Base-by-base conservation (phyloP, 2,329 filamentous ascomycete species). In the Davidsoniella neocaledoniae region DNA sequence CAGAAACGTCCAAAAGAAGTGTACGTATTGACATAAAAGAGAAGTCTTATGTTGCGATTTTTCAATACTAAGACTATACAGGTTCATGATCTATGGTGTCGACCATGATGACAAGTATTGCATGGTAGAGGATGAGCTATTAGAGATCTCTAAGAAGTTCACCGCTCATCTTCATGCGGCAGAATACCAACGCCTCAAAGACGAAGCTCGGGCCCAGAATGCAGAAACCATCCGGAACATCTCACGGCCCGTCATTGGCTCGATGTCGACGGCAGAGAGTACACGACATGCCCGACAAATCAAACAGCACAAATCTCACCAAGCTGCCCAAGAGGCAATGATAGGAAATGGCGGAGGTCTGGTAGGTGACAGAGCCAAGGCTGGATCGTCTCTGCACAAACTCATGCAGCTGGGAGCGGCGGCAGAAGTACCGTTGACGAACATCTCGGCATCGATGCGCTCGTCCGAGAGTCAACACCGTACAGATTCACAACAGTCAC, bases 111-210 rank as follows among this genome's bases (percentile, higher is more conserved):
- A 88, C 59, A 66, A 65, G 49, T 90, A 77, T 62, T 79, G 83
- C 57, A 88, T 90, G 81, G 85, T 91, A 0, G 85, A 90, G 62
- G 85, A 91, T 57, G 84, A 90, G 56, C 77, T 91, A 55, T 65
- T 81, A 17, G 66, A 72, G 14, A 74, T 78, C 0, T 84, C 84
- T 0, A 74, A 77, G 48, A 66, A 69, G 2, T 90, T 85, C 62
- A 90, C 84, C 0, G 72, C 73, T 4, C 83, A 87, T 61, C 71
- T 90, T 1, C 83, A 88, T 59, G 74, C 78, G n/a, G 81, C 78
- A 14, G 83, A 87, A 61, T 90, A 90, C 60, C 70, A 77, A 52
- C 73, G 79, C 3, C 71, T 85, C 42, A 82, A 81, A 61, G 64
- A 67, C 33, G 64, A 68, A 36, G 74, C 77, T 3, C 73, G 68